Percentiles rank a stretch among this genome's conserved stretches.
Conservation (phyloP, 768 basidiomycete species). For the Amanita phalloides region DNA sequence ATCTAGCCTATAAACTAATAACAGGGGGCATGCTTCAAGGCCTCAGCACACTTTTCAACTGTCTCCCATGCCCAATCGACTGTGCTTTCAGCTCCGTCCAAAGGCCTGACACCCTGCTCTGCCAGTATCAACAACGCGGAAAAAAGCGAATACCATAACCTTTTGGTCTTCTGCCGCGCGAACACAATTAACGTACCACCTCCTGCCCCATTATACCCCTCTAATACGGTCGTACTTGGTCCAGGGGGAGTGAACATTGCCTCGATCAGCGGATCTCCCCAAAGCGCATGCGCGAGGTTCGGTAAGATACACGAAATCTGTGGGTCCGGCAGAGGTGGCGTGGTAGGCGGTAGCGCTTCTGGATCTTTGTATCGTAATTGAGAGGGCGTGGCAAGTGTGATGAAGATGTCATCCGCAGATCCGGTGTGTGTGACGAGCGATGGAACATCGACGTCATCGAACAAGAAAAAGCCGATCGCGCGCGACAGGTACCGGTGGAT, state of each 20-base stretch:
- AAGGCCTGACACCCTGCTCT: constrained; percentile 17
- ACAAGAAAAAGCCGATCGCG: constrained; percentile 66
- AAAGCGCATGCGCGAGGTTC: constrained; percentile 44
- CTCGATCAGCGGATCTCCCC: constrained; percentile 73
- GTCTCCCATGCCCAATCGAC: constrained; percentile 29
- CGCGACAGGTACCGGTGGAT: constrained; percentile 46
- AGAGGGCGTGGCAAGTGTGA: constrained; percentile 23
- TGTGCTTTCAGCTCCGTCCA: background rate
- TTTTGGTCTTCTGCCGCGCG: constrained; percentile 61
- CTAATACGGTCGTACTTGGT: constrained; percentile 38
- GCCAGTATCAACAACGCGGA: constrained; percentile 43
- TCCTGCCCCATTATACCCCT: constrained; percentile 47
- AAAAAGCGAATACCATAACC: constrained; percentile 68
- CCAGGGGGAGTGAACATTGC: constrained; percentile 42
- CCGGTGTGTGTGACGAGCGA: constrained; percentile 56
- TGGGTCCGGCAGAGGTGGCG: constrained; percentile 10
- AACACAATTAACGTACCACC: constrained; percentile 43
- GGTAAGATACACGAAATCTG: constrained; percentile 38
- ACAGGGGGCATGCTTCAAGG: constrained; percentile 7
- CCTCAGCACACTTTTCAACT: constrained; percentile 24
- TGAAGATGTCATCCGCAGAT: constrained; percentile 44
- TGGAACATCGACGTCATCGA: constrained; percentile 69
- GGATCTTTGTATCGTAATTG: background rate
- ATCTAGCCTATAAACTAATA: background rate
- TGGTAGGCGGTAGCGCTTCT: background rate